A percentile compares a stretch with the other conserved stretches of the same genome.
phyloP scores from a whole-genome alignment of 2,329 filamentous ascomycete species.

The Fusarium tuaranense region DNA sequence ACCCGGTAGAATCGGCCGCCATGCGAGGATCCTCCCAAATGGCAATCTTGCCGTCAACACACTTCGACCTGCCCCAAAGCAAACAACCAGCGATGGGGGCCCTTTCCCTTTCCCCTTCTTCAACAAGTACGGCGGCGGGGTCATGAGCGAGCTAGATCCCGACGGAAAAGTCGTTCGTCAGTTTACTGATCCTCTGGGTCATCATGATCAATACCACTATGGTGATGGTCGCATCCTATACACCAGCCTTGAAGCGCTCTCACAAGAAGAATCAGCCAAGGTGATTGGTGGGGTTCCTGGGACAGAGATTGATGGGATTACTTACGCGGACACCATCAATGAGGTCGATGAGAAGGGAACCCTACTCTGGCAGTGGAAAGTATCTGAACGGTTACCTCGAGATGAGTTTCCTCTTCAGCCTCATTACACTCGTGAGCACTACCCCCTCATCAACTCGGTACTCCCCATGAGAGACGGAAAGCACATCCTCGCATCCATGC shows the following conservation, averaged over 20 bases:
- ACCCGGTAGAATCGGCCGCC: slow-evolving; percentile 43
- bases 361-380: slow-evolving; percentile 46
- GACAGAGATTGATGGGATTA: slow-evolving; percentile 42
- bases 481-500: slow-evolving; percentile 45
- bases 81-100: slow-evolving; percentile 32
- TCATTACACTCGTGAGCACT: slow-evolving; percentile 48
- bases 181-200: slow-evolving; percentile 42
- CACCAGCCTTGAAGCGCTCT: slow-evolving; percentile 44
- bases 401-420: slow-evolving; percentile 45
- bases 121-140: slow-evolving; percentile 46
- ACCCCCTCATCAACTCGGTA: slow-evolving; percentile 47
- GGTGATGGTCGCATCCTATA: slow-evolving; percentile 45
- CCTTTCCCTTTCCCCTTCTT: slow-evolving; percentile 46
- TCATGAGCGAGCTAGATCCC: slow-evolving; percentile 46
- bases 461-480: slow-evolving; percentile 44
- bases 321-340: slow-evolving; percentile 47
- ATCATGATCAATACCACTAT: slow-evolving; percentile 47
- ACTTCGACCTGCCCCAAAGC: slow-evolving; percentile 22
- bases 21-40: slow-evolving; percentile 43
- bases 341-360: slow-evolving; percentile 43
- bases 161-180: slow-evolving; percentile 43
- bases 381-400: slow-evolving; percentile 41
- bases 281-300: slow-evolving; percentile 44
- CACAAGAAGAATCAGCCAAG: slow-evolving; percentile 40
- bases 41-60: slow-evolving; percentile 48